Evolutionary conservation across 2,329 filamentous ascomycete genomes (phyloP).

Genomic region (Polytolypa hystricis): DNA sequence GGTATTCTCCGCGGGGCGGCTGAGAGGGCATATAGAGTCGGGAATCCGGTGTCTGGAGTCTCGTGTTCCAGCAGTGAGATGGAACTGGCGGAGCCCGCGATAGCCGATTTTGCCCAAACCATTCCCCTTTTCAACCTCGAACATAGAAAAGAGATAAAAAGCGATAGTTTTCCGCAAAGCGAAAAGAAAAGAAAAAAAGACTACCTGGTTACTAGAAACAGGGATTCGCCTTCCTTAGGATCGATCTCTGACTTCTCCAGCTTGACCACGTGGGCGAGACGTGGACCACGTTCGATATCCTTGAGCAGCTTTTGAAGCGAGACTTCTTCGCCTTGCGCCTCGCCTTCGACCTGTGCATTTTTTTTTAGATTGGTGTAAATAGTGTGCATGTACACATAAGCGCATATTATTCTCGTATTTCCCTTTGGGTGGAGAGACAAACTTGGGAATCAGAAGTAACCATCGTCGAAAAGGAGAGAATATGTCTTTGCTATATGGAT

Average conservation of each 20-base stretch:
- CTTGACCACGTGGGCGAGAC: conserved; percentile 59
- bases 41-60: too few species aligned
- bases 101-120: too few species aligned
- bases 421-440: too few species aligned
- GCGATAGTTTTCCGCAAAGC: too few species aligned
- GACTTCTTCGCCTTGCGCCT: conserved; percentile 65
- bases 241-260: conserved; percentile 60
- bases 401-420: not conserved
- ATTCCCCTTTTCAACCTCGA: too few species aligned
- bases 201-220: conserved; percentile 43
- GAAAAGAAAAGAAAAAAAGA: too few species aligned
- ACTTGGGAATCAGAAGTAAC: not conserved
- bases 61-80: too few species aligned
- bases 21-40: too few species aligned
- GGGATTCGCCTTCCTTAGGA: conserved; percentile 53
- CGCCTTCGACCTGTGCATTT: conserved; percentile 62
- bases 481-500: not conserved
- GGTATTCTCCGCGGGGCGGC: too few species aligned
- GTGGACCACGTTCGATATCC: conserved; percentile 64
- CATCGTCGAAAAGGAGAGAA: not conserved
- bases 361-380: not conserved
- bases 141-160: too few species aligned
- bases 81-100: too few species aligned
- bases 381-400: not conserved
- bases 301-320: conserved; percentile 59